Conservation (phyloP, 768 basidiomycete genomes). For the Termitomyces sp. region DNA sequence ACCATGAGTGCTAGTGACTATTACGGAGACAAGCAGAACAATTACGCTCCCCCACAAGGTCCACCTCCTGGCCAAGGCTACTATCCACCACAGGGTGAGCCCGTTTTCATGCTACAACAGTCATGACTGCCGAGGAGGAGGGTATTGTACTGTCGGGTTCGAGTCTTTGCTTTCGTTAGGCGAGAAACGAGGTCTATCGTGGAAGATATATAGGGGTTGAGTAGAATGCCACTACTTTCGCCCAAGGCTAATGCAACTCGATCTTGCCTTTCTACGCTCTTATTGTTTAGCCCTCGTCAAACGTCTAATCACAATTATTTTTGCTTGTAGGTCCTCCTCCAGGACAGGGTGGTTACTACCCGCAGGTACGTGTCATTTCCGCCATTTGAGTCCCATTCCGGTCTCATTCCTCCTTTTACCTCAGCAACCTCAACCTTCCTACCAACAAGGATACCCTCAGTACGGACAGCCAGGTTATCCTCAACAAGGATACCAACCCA, state of each 20-base stretch:
- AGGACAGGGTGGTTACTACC: constrained; percentile 66
- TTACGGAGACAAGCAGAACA: constrained; percentile 48
- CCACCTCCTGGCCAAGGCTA: constrained; percentile 28
- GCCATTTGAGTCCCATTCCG: neutral
- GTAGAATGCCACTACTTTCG: neutral
- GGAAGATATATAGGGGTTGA: neutral
- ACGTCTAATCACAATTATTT: constrained; percentile 1
- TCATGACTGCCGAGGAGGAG: neutral
- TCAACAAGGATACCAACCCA: constrained; percentile 49
- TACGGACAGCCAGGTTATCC: constrained; percentile 32
- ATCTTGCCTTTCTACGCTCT: neutral
- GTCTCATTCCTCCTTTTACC: neutral
- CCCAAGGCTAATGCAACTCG: neutral
- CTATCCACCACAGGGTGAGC: constrained; percentile 10
- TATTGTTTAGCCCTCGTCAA: neutral
- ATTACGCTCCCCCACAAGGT: constrained; percentile 48
- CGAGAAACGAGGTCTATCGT: neutral
- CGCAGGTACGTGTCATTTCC: constrained; percentile 28
- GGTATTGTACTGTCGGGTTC: neutral
- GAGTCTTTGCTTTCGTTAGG: neutral
- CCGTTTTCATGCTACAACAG: neutral
- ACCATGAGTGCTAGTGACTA: constrained; percentile 74
- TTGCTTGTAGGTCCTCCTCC: constrained; percentile 39
- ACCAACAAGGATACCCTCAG: constrained; percentile 39
- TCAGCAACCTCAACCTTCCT: constrained; percentile 67